These are phyloP conservation scores for Geoglossum cookeanum DNA, from an alignment of 2,329 filamentous ascomycete genomes.

Conservation along the genomic window DNA sequence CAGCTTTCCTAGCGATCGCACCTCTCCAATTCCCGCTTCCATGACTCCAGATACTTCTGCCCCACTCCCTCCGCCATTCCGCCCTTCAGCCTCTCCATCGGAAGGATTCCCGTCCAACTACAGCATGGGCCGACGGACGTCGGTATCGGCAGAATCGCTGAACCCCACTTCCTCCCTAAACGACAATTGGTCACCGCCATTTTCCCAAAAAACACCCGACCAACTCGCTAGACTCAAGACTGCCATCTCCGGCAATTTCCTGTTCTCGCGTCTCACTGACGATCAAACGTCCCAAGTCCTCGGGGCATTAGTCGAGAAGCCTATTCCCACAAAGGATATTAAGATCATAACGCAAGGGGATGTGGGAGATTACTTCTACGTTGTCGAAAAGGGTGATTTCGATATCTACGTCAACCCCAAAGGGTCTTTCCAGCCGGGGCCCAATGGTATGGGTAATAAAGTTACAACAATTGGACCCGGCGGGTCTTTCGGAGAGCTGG, in stretches of 20 bases:
- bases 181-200: constrained; percentile 79
- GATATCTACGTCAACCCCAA: constrained; percentile 74
- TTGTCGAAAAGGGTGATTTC: constrained; percentile 80
- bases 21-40: constrained; percentile 11
- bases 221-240: constrained; percentile 62
- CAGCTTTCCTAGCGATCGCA: constrained; percentile 9
- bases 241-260: constrained; percentile 75
- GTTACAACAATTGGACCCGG: constrained; percentile 70
- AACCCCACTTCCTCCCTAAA: constrained; percentile 69
- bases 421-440: constrained; percentile 60
- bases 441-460: constrained; percentile 63
- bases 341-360: constrained; percentile 93
- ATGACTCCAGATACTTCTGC: neutral
- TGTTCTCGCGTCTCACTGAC: constrained; percentile 88
- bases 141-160: constrained; percentile 89
- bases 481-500: constrained; percentile 89
- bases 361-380: constrained; percentile 92
- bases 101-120: constrained; percentile 79
- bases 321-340: constrained; percentile 76
- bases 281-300: constrained; percentile 78
- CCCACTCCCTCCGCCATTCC: neutral
- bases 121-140: constrained; percentile 81
- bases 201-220: constrained; percentile 63
- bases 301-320: constrained; percentile 82
- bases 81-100: constrained; percentile 9